phyloP scores from a whole-genome alignment of 129 eudicot species.

The Chrysanthemum lavandulifolium region DNA sequence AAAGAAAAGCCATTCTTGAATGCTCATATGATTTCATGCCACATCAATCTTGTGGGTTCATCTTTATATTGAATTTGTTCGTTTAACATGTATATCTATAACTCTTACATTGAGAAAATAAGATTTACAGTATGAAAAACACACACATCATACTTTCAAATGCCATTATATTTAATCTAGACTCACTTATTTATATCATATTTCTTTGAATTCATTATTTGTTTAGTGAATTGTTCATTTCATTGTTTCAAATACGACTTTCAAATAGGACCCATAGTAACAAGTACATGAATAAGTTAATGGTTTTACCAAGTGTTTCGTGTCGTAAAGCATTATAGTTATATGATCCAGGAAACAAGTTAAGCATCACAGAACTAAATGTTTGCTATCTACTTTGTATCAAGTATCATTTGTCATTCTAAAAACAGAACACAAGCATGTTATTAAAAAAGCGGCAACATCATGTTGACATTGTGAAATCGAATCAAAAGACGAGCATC shows the following conservation, averaged over 20 bases:
- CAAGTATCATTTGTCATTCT: too few relatives aligned
- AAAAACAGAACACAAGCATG: too few relatives aligned
- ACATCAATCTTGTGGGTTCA: conserved; percentile 13
- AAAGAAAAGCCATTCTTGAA: conserved; percentile 17
- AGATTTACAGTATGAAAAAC: background rate
- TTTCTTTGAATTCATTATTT: background rate
- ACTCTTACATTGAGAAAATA: background rate
- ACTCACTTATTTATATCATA: conserved; percentile 4
- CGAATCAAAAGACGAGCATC: too few relatives aligned
- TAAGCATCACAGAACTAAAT: background rate
- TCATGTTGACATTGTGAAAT: too few relatives aligned
- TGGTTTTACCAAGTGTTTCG: too few relatives aligned
- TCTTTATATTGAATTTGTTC: conserved; percentile 16
- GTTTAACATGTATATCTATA: background rate
- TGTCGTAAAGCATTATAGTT: background rate
- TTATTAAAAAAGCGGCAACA: too few relatives aligned
- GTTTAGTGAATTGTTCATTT: background rate
- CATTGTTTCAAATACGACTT: background rate
- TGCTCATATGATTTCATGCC: conserved; percentile 9
- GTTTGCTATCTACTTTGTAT: conserved; percentile 2
- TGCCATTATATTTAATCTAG: conserved; percentile 9
- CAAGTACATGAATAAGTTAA: too few relatives aligned
- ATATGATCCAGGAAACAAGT: background rate
- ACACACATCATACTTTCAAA: background rate
- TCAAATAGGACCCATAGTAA: background rate